Evolutionary conservation across 768 basidiomycete species (phyloP), one percentile per base, ranked within the genome.

Genomic region (Rickenella mellea): DNA sequence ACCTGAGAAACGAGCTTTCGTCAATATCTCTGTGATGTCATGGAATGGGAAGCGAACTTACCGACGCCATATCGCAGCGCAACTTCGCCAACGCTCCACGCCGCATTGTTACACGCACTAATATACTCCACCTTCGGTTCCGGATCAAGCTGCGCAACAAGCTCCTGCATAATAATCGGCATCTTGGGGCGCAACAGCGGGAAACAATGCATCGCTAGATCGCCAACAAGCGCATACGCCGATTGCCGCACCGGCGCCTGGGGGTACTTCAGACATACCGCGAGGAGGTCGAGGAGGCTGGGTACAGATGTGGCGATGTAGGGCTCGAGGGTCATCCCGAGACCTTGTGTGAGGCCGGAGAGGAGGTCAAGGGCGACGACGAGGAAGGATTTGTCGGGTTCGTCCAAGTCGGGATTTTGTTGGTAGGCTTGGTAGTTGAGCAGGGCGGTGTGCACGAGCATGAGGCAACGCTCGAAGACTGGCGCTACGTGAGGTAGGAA

Each of bases 41-140:
- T 19, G n/a, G 29, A 17, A 21, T 14, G 17, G 10, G 15, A 15
- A 32, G 17, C 4, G 51, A 41, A 24, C 73, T 43, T 56, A 85
- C 87, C 83, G 50, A 78, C 70, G 40, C 90, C 87, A 57, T 88
- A 92, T 36, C 91, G 87, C 48, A 99, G 65, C 6, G 96, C 90
- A 25, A 99, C 90, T 62, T 99, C 96, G 32, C 96, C 96, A 22
- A 96, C 92, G n/a, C 91, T 92, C 96, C 96, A 99, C 1, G 94
- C 94, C 8, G 96, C 96, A 57, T 99, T 99, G 63, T 99, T 99
- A 60, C 90, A 93, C 5, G 94, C 96, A 51, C 90, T 93, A 48
- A 98, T 80, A 55, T 92, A 91, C 60, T 97, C 93, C 25, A 84
- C 72, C 53, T 89, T 87, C 1, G 94, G 96, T 55, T 94, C 88